These are phyloP conservation scores for Nymphaea colorata DNA, from an alignment of 164 flowering plant genomes.

Conservation along the genomic window DNA sequence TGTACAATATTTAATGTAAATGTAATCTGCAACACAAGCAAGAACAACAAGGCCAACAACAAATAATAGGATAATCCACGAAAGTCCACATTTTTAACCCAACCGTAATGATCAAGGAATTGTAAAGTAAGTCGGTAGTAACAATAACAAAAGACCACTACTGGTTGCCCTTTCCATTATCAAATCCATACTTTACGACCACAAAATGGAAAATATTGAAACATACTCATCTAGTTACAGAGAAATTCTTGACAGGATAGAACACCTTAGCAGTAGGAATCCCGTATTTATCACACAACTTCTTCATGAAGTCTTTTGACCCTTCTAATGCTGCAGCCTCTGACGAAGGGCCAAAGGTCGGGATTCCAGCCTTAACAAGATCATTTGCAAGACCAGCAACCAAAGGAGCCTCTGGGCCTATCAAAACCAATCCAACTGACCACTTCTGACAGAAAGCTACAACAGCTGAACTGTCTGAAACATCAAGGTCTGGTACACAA, in stretches of 20 bases:
- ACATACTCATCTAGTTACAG: background rate
- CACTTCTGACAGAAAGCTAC: conserved; percentile 59
- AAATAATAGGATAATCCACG: too few species aligned
- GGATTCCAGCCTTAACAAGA: conserved; percentile 66
- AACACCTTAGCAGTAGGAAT: conserved; percentile 95
- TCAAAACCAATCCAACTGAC: conserved; percentile 75
- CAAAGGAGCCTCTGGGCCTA: conserved; percentile 97
- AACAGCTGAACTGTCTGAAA: conserved; percentile 59
- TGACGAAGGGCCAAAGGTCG: conserved; percentile 90
- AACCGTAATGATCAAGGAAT: too few species aligned
- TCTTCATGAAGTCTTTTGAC: conserved; percentile 96
- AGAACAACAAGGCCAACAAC: too few species aligned
- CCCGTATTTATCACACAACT: conserved; percentile 74
- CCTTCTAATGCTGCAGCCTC: conserved; percentile 98
- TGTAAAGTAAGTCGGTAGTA: too few species aligned
- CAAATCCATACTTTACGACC: background rate
- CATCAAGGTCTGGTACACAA: conserved; percentile 64
- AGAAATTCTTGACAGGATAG: background rate
- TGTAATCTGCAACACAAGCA: too few species aligned
- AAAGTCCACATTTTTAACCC: too few species aligned
- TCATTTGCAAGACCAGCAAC: conserved; percentile 91
- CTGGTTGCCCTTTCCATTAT: background rate
- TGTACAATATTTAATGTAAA: too few species aligned
- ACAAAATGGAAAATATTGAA: background rate
- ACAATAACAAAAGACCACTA: too few species aligned